These are phyloP conservation scores for Vararia minispora DNA, from an alignment of 768 basidiomycete species.

Conservation along the genomic window DNA sequence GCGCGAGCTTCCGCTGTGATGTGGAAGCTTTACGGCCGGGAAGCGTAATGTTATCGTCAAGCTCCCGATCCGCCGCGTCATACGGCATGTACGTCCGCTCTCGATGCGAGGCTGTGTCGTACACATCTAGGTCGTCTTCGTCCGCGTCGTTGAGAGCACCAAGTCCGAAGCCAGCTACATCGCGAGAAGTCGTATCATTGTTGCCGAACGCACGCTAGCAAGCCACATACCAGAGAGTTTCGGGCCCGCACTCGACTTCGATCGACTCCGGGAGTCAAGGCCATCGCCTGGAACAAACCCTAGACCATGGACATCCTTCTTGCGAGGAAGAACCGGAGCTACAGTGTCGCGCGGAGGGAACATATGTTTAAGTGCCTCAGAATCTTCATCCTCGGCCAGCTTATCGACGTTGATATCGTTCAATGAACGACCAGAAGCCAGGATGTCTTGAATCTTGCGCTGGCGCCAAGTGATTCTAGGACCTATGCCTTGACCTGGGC, in stretches of 20 bases:
- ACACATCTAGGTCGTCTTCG: constrained; percentile 83
- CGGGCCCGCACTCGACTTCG: constrained; percentile 32
- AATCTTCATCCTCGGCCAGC: constrained; percentile 44
- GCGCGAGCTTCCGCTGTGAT: not conserved
- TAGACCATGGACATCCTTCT: constrained; percentile 72
- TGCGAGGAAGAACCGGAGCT: constrained; percentile 47
- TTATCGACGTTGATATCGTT: constrained; percentile 24
- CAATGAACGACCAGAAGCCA: constrained; percentile 23
- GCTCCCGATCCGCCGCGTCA: too few species aligned
- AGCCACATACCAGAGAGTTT: constrained; percentile 41
- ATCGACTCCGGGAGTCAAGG: constrained; percentile 25
- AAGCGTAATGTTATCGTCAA: too few species aligned
- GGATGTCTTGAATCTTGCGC: constrained; percentile 59
- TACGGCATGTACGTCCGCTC: constrained; percentile 48
- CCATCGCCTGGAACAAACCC: constrained; percentile 64
- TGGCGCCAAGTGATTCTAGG: constrained; percentile 74
- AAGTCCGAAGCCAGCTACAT: constrained; percentile 75
- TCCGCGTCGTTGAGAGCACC: constrained; percentile 91
- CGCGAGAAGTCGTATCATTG: not conserved
- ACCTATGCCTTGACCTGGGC: constrained; percentile 85
- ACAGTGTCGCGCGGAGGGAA: constrained; percentile 79
- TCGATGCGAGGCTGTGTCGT: constrained; percentile 35
- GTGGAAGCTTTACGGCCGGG: not conserved
- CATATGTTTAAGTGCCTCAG: constrained; percentile 77
- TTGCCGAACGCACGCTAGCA: too few species aligned